Conservation (phyloP, 208 protist species). For the Naegleria lovaniensis region DNA sequence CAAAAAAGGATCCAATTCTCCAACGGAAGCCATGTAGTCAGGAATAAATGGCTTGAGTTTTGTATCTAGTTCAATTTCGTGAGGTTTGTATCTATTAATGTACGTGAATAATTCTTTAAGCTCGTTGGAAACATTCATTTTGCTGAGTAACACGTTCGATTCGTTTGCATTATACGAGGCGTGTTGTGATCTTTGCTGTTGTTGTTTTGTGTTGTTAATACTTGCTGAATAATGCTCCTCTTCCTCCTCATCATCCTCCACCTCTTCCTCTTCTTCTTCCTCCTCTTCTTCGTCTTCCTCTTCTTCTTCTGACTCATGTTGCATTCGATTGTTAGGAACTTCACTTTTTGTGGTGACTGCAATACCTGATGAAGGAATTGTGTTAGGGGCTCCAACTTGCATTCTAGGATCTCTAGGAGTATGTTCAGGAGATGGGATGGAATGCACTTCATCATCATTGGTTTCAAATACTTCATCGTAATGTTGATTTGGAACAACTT, state of each 20-base stretch:
- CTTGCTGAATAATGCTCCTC: not conserved
- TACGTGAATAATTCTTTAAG: constrained; percentile 92
- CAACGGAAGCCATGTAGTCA: constrained; percentile 92
- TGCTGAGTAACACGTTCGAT: not conserved
- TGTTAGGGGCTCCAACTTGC: not conserved
- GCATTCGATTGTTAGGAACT: not conserved
- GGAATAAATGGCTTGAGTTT: constrained; percentile 93
- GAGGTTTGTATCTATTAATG: constrained; percentile 85
- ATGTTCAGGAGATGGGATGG: not conserved
- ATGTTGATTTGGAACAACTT: not conserved
- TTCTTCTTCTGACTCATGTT: not conserved
- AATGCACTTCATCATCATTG: not conserved
- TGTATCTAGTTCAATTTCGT: constrained; percentile 82
- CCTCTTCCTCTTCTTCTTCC: not conserved
- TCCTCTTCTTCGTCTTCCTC: not conserved
- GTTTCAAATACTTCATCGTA: not conserved
- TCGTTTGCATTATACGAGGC: not conserved
- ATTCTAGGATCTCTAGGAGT: not conserved
- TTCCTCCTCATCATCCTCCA: not conserved
- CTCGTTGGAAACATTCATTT: constrained; percentile 57
- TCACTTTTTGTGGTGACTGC: not conserved
- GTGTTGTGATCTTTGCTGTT: not conserved
- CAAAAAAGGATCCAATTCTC: constrained; percentile 91
- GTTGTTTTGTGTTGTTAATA: not conserved
- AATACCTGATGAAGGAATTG: not conserved